Percentiles rank a stretch among this genome's conserved stretches.
These are phyloP conservation scores for Candida labiduridarum DNA, from an alignment of 1,139 yeast genomes.

Conservation along the genomic window DNA sequence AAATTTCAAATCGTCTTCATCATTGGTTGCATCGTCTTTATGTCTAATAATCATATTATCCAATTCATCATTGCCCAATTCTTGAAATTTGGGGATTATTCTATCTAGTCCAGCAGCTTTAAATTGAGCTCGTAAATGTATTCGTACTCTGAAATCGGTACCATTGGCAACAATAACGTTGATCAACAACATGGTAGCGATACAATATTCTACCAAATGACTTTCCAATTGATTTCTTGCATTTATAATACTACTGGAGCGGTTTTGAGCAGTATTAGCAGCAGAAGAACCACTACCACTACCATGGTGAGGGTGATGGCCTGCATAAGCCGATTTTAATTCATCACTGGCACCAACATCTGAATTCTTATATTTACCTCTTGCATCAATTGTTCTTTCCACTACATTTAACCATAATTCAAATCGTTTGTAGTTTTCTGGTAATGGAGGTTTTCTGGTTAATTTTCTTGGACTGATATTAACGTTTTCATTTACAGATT, in stretches of 20 bases:
- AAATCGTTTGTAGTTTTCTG: conserved; percentile 56
- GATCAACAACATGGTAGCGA: conserved; percentile 75
- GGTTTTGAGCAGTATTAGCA: conserved; percentile 1
- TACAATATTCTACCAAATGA: conserved; percentile 76
- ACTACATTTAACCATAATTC: conserved; percentile 85
- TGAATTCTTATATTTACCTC: conserved; percentile 83
- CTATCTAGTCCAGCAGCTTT: conserved; percentile 74
- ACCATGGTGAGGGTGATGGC: neutral
- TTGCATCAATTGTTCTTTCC: conserved; percentile 76
- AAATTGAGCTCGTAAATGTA: conserved; percentile 76
- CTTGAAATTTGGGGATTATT: conserved; percentile 62
- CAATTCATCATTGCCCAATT: conserved; percentile 63
- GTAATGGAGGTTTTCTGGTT: conserved; percentile 44
- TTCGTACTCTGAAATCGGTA: conserved; percentile 64
- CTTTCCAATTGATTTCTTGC: conserved; percentile 45
- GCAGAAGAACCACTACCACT: no score
- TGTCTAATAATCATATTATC: conserved; percentile 68
- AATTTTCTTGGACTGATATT: conserved; percentile 19
- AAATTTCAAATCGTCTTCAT: conserved; percentile 64
- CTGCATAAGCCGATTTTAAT: conserved; percentile 51
- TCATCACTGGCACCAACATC: conserved; percentile 95
- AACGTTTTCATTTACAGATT: conserved; percentile 17
- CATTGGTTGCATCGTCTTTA: conserved; percentile 67
- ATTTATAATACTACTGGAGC: conserved; percentile 23
- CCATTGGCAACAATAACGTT: conserved; percentile 73